Evolutionary conservation across 257 asterid species (phyloP), one percentile per base, ranked within the genome.

Genomic region (Solanum corneliomulleri): DNA sequence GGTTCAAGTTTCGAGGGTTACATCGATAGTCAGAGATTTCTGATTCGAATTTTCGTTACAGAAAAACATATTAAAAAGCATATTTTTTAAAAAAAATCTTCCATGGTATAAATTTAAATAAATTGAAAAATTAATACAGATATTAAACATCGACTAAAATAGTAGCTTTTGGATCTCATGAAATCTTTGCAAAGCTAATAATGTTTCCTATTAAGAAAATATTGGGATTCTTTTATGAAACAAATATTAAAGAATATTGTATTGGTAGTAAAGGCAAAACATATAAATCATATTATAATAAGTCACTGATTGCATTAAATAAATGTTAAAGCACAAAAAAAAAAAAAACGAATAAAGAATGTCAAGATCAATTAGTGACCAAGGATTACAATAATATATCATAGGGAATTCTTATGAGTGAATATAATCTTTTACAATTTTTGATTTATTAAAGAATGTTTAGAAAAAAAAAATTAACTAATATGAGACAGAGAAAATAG

Each of bases 11-110:
- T 66, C 31, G 11, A 23, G 11, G n/a, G n/a, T 2, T 41, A 41
- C 3, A 7, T 0, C 1, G 39, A 37, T 37, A 37, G 2, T 37
- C 0, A 6, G 39, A 37, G 1, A 37, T 37, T 6, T 37, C 39
- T 37, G 2, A 37, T 37, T 37, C 39, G 7, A 35, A 35, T 35
- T 35, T 0, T 35, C 0, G 1, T 5, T 5, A 39, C 7, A 33
- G 4, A 37, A 37, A 6, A 37, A 7, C 0, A 37, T 37, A 37
- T 37, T 37, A 37, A 37, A 37, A 0, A 37, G 1, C 1, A 0
- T 6, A 1, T 33, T 7, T 37, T 37, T 37, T 6, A 1, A 6
- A 37, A 37, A 37, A 37, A 39, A 39, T 39, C 41, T 39, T 39
- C 0, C 41, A 1, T 2, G 1, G 0, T 39, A 1, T 39, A 35